A percentile compares a stretch with the other conserved stretches of the same genome.
Evolutionary conservation across 495 filamentous ascomycete genomes (phyloP).

Genomic region (Neohortaea acidophila): DNA sequence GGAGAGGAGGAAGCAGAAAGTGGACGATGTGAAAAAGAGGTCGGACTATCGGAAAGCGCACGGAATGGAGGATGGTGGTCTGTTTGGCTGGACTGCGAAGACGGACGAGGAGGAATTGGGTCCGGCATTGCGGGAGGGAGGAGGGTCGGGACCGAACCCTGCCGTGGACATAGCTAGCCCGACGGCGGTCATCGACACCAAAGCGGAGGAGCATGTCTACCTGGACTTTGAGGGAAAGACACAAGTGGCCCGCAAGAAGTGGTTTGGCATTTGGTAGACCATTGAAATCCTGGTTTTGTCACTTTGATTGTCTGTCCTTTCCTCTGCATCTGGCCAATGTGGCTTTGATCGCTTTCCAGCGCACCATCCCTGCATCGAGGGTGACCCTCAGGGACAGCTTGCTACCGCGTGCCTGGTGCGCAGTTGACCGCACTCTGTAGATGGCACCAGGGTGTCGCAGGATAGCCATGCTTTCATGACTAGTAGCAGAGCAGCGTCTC

Average conservation of each 20-base stretch:
- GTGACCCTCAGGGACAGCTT: too few species aligned
- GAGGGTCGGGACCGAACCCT: constrained; percentile 21
- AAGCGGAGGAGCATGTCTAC: constrained; percentile 17
- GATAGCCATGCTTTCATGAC: background rate
- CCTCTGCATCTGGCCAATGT: too few species aligned
- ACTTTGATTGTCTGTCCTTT: too few species aligned
- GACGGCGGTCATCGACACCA: constrained; percentile 3
- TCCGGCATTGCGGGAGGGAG: constrained; percentile 9
- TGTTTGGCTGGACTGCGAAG: constrained; percentile 28
- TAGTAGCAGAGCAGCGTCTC: background rate
- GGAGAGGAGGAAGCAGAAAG: constrained; percentile 47
- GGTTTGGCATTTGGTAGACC: constrained; percentile 21
- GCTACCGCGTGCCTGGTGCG: too few species aligned
- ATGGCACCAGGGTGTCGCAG: too few species aligned
- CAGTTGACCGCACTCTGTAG: too few species aligned
- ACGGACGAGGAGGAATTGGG: constrained; percentile 12
- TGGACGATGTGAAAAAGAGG: constrained; percentile 71
- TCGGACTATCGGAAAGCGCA: constrained; percentile 66
- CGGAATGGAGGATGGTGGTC: constrained; percentile 47
- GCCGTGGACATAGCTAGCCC: constrained; percentile 2
- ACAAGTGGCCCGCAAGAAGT: constrained; percentile 17
- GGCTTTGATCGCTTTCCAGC: too few species aligned
- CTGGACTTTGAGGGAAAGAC: constrained; percentile 23
- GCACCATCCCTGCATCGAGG: too few species aligned
- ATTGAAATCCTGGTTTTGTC: too few species aligned